Evolutionary conservation across 1,284 basidiomycete genomes (phyloP).

Genomic region (Porogramme epimiltina): DNA sequence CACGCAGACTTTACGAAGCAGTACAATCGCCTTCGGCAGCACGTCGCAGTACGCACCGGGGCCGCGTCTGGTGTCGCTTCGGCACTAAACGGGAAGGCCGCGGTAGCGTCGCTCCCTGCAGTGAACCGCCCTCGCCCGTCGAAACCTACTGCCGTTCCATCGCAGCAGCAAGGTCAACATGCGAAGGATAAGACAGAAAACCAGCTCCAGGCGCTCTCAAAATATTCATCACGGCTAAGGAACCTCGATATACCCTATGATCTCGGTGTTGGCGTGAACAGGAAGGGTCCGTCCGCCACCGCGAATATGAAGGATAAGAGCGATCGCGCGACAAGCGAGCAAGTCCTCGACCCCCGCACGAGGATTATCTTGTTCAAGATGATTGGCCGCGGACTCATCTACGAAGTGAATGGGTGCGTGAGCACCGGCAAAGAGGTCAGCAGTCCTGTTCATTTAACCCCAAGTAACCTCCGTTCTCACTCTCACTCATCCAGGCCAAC

Average conservation of each 20-base stretch:
- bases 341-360: slow-evolving; percentile 91
- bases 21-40: slow-evolving; percentile 89
- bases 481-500: slow-evolving; percentile 65
- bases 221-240: slow-evolving; percentile 68
- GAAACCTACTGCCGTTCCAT: slow-evolving; percentile 10
- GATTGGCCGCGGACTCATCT: slow-evolving; percentile 84
- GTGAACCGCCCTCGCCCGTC: slow-evolving; percentile 64
- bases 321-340: slow-evolving; percentile 92
- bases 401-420: slow-evolving; percentile 91
- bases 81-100: slow-evolving; percentile 44
- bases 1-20: slow-evolving; percentile 92
- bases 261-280: slow-evolving; percentile 81
- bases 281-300: slow-evolving; percentile 85
- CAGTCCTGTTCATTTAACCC: slow-evolving; percentile 6
- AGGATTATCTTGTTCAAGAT: slow-evolving; percentile 91
- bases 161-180: slow-evolving; percentile 8
- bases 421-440: slow-evolving; percentile 94
- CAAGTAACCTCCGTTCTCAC: neutral
- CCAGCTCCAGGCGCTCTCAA: slow-evolving; percentile 70
- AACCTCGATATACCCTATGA: slow-evolving; percentile 75
- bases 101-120: slow-evolving; percentile 68
- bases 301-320: slow-evolving; percentile 92
- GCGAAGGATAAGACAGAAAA: slow-evolving; percentile 59
- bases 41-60: slow-evolving; percentile 74
- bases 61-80: slow-evolving; percentile 59